Percentiles rank a stretch among this genome's conserved stretches.
Evolutionary conservation across 306 rosid genomes (phyloP).

Genomic region (Abrus precatorius): DNA sequence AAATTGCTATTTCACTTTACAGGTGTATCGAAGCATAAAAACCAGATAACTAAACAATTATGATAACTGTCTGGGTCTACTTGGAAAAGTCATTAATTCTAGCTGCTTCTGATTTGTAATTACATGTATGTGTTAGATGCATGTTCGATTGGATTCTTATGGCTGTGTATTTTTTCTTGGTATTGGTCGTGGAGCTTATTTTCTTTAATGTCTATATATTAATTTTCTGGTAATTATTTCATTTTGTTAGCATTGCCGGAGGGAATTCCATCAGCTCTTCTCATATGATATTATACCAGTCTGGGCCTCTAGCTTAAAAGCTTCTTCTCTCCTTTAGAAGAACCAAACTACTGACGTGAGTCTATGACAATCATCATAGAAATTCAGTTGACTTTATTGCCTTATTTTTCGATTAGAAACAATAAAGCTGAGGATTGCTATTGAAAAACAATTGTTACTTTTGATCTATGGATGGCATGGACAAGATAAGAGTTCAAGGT

Average conservation of each 20-base stretch:
- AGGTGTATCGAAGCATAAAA: not conserved
- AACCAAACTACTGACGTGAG: not conserved
- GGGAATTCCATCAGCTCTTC: slow-evolving; percentile 22
- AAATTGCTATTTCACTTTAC: not conserved
- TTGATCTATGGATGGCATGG: not conserved
- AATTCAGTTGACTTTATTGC: not conserved
- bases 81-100: not conserved
- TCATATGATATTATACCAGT: slow-evolving; percentile 3
- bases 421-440: not conserved
- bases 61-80: not conserved
- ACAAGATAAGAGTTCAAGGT: too few species aligned
- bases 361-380: not conserved
- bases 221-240: slow-evolving; percentile 7
- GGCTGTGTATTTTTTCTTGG: slow-evolving; percentile 14
- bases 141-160: slow-evolving; percentile 4
- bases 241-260: not conserved
- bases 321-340: not conserved
- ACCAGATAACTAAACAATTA: not conserved
- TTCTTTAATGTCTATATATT: not conserved
- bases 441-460: not conserved
- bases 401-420: not conserved
- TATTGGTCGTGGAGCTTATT: not conserved
- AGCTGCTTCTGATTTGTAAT: not conserved
- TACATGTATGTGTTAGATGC: not conserved
- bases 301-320: not conserved